Percentiles rank a stretch among this genome's conserved stretches.
Conservation (phyloP, 1,284 basidiomycete species). For the Marasmius sp. region DNA sequence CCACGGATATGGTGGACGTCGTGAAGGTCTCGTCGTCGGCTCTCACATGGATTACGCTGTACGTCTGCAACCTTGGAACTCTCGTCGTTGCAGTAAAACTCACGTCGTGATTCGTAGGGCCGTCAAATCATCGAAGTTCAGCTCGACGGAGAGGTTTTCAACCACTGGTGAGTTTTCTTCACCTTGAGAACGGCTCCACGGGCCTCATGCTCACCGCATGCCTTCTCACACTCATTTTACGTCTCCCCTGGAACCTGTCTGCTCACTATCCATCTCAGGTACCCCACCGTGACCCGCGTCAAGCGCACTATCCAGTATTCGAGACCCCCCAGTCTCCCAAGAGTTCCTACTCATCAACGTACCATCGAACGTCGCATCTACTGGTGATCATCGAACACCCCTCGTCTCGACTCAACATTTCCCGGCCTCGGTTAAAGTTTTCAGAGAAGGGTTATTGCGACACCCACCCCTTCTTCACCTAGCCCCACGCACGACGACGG, state of each 20-base stretch:
- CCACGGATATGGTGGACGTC: conserved; percentile 57
- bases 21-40: conserved; percentile 76
- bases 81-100: neutral
- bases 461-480: neutral
- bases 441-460: neutral
- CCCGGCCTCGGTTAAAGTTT: neutral
- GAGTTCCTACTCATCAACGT: neutral
- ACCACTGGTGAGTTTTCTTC: conserved; percentile 52
- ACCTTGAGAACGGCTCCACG: neutral
- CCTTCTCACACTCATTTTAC: neutral
- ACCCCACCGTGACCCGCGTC: conserved; percentile 71
- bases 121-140: conserved; percentile 79
- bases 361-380: conserved; percentile 4
- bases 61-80: conserved; percentile 26
- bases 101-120: conserved; percentile 46
- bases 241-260: neutral
- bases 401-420: neutral
- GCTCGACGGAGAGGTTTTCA: conserved; percentile 68
- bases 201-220: neutral
- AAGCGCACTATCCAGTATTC: conserved; percentile 64
- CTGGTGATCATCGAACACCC: neutral
- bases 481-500: neutral
- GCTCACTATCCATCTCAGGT: conserved; percentile 38
- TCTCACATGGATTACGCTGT: conserved; percentile 69
- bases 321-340: conserved; percentile 28